Evolutionary conservation across 2,329 filamentous ascomycete species (phyloP), one percentile per base, ranked within the genome.

Genomic region (Metarhizium brunneum): DNA sequence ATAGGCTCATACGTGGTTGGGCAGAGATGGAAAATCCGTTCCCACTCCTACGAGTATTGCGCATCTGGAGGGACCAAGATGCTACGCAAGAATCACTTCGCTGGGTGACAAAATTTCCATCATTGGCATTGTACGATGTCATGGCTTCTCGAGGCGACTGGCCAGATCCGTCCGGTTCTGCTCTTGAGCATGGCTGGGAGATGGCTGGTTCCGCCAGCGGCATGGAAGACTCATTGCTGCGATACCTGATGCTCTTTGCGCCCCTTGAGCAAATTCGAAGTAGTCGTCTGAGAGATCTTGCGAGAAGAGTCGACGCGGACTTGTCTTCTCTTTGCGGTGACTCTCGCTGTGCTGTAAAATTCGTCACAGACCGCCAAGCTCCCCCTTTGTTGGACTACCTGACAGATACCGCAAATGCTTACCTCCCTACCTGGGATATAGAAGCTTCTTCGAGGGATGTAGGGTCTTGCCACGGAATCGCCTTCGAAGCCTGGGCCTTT

Each of bases 1-100:
- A 81, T 58, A 68, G 74, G 6, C 66, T 81, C 2, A 55, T 81
- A 20, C 68, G 72, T 38, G 72, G 72, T 25, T 81, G 77, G 76
- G 69, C 71, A 0, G 68, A 72, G 49, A 65, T 66, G 40, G 59
- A 66, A 0, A 61, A 69, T 8, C 69, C 76, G 0, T 81, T 82
- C 40, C 76, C 77, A 0, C 48, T 72, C 4, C 68, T 81, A 47
- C 69, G 77, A 4, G 64, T 80, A 16, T 62, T 81, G 47, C 69
- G 72, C 32, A 71, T 81, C 14, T 73, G 73, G 72, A 72, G 75
- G 0, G 65, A 72, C 36, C 61, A 71, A 25, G 66, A 70, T 3
- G 69, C 71, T 0, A 75, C 76, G 0, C 60, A 65, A 6, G 60
- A 66, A 6, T 77, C 74, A 1, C 63, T 81, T 4, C 65, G 63